Conservation (phyloP, 148 eudicot genomes). For the Rhododendron molle region DNA sequence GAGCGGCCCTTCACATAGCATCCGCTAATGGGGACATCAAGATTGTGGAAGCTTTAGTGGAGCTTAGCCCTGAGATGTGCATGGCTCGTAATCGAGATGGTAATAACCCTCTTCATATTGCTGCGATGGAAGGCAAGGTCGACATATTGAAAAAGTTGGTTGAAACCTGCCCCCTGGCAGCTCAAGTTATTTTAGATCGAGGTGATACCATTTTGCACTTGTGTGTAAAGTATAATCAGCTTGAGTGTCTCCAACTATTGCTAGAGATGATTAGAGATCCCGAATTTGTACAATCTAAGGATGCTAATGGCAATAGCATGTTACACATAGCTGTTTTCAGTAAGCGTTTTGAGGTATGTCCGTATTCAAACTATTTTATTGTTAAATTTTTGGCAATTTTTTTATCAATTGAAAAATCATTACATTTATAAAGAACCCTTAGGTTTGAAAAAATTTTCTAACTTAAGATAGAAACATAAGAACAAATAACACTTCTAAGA, state of each 20-base stretch:
- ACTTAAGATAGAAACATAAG: too few species aligned
- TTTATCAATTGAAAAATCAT: too few species aligned
- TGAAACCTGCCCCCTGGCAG: slow-evolving; percentile 15
- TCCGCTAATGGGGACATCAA: too few species aligned
- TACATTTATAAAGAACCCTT: too few species aligned
- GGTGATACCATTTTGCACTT: slow-evolving; percentile 22
- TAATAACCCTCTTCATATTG: slow-evolving; percentile 34
- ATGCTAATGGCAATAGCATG: slow-evolving; percentile 24
- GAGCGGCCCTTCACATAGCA: too few species aligned
- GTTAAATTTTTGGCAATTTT: too few species aligned
- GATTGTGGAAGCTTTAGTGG: too few species aligned
- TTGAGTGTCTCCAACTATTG: slow-evolving; percentile 7
- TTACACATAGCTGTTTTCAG: slow-evolving; percentile 22
- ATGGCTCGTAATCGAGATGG: background rate
- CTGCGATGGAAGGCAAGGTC: slow-evolving; percentile 23
- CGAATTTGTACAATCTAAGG: background rate
- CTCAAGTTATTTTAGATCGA: slow-evolving; percentile 8
- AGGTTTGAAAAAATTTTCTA: too few species aligned
- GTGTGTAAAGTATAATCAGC: background rate
- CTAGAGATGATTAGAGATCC: background rate
- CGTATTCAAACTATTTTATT: too few species aligned
- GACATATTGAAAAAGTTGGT: slow-evolving; percentile 19
- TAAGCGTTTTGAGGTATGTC: slow-evolving; percentile 18
- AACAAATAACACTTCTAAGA: too few species aligned
- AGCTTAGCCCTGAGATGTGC: too few species aligned